Evolutionary conservation across 768 basidiomycete species (phyloP), one percentile per base, ranked within the genome.

Genomic region (Megacollybia marginata): DNA sequence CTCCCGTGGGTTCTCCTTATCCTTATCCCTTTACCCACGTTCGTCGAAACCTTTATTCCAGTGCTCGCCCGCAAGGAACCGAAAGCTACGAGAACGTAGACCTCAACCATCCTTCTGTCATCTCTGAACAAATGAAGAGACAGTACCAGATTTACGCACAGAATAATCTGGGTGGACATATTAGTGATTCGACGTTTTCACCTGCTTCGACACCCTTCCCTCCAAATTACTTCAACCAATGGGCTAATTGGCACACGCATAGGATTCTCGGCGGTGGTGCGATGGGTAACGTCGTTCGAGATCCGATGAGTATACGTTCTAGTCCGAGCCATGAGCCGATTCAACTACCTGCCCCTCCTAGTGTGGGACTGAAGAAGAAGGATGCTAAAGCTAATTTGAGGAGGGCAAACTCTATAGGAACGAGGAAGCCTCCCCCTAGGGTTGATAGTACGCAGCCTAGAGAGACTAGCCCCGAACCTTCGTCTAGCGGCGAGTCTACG

Each of bases 371-470:
- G 16, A 50, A 44, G 20, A 49, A 19, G 44, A 15, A 23, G 15
- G 38, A 40, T 40, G 15, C 38, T 15, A 40, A 18, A 40, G 38
- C 38, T 40, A 40, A 40, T 15, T 18, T 40, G 13, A 13, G 18
- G 13, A 13, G 38, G 18, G 38, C 38, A 15, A n/a, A 4, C 13
- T 44, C 44, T 9, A 48, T 47, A 31, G 11, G 33, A 9, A 32
- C n/a, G 36, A 65, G 82, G 33, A 81, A 81, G 23, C 83, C 82
- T 1, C 88, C 88, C 1, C 86, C 85, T 9, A 73, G 88, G 11
- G 88, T 90, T 15, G 84, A 88, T 57, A 89, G 86, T 56, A 91
- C 88, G 0, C 86, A 89, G 57, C 87, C 88, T 7, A 69, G 87
- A 38, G 88, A 90, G 55, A 89, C 87, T 10, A 88, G 83, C 54